Base-by-base conservation (phyloP, 371 early-diverging fungal genomes). In the Gilbertella persicaria region DNA sequence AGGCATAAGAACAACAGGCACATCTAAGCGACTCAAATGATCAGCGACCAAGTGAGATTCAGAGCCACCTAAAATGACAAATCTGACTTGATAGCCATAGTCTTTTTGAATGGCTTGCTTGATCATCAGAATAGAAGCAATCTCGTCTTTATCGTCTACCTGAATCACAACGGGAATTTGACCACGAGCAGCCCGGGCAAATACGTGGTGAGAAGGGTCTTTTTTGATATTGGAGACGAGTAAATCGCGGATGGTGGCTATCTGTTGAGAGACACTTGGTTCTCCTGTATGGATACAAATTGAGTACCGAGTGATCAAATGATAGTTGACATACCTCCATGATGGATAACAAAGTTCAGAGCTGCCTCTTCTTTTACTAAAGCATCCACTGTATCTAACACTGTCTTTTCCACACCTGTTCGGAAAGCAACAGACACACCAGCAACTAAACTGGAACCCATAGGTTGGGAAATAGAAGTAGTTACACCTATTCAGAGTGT, bases 21-120 rank as follows among this genome's bases (percentile, higher is more conserved):
- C 75, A 13, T 80, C 55, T 5, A 69, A 55, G 9, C 69, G 60
- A 13, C 75, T 75, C 13, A 90, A 58, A 45, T 84, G 75, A 4
- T 75, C 72, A 0, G 88, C 89, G 0, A 90, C 82, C 3, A 81
- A 53, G 73, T 85, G 78, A 8, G 92, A 84, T 62, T 92, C 93
- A n/a, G 81, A 73, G 9, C 86, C 92, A 23, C 92, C 89, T 9
- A 78, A 47, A 39, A 88, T 67, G 8, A 82, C 66, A 48, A 82
- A 72, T 26, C 73, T 64, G 26, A 82, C 73, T 37, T 62, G 17
- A 5, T 30, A 13, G 4, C 41, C 40, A 16, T 57, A 47, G 10
- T 52, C 50, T 17, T 50, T 49, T 6, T 41, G 2, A 6, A 74
- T 53, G 1, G 68, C 45, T 17, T 75, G 67, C 55, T 87, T 86